These are phyloP conservation scores for Spathaspora sp. DNA, from an alignment of 805 yeast genomes.

Conservation along the genomic window DNA sequence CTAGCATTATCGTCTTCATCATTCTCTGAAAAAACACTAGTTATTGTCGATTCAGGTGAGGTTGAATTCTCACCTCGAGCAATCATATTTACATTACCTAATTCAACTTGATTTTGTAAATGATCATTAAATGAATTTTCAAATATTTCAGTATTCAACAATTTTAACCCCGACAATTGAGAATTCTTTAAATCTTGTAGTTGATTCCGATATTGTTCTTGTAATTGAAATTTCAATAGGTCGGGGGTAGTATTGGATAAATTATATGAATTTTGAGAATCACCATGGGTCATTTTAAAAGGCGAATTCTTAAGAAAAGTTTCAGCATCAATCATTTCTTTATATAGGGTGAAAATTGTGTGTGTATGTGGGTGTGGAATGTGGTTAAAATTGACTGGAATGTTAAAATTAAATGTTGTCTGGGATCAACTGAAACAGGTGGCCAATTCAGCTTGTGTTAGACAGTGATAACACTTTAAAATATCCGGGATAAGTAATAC, in stretches of 20 bases:
- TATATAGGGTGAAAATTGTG: neutral
- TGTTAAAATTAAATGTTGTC: too few relatives aligned
- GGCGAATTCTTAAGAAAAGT: constrained; percentile 34
- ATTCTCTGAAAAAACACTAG: constrained; percentile 3
- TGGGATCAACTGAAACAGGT: too few relatives aligned
- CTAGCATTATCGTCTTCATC: neutral
- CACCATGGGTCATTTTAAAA: constrained; percentile 26
- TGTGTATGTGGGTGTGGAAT: neutral
- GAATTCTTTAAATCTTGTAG: constrained; percentile 12
- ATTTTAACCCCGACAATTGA: constrained; percentile 9
- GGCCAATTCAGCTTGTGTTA: too few relatives aligned
- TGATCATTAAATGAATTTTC: constrained; percentile 31
- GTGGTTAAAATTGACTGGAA: neutral
- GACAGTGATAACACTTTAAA: too few relatives aligned
- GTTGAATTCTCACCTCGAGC: neutral
- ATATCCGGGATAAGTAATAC: too few relatives aligned
- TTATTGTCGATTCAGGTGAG: neutral
- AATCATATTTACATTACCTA: constrained; percentile 16
- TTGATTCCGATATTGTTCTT: constrained; percentile 32
- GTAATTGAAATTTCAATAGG: constrained; percentile 39
- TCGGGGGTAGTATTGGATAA: constrained; percentile 40
- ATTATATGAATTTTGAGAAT: constrained; percentile 21
- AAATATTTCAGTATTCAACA: constrained; percentile 20
- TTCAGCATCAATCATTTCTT: constrained; percentile 36
- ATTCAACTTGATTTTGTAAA: constrained; percentile 28